A percentile compares a stretch with the other conserved stretches of the same genome.
Conservation (phyloP, 2,329 filamentous ascomycete genomes). For the Aurifilum marmelostoma region DNA sequence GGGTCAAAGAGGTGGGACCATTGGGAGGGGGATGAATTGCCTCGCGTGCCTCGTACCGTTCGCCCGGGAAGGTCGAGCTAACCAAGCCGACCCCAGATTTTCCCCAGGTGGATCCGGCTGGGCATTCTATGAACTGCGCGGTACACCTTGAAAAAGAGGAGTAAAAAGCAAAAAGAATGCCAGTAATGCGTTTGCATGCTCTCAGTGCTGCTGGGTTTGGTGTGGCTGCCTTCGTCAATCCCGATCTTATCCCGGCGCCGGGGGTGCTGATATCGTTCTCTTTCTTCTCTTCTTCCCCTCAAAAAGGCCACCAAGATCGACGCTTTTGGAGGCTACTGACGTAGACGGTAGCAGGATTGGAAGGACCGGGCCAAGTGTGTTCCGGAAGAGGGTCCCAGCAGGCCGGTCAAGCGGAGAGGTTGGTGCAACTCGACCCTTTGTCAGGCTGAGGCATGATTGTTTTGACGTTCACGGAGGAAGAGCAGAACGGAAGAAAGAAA, state of each 20-base stretch:
- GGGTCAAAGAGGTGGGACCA: not conserved
- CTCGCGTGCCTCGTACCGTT: conserved; percentile 25
- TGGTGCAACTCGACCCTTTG: not conserved
- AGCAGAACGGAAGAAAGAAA: not conserved
- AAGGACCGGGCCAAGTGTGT: not conserved
- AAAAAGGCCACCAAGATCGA: not conserved
- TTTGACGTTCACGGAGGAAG: not conserved
- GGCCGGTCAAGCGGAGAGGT: not conserved
- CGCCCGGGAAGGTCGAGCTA: conserved; percentile 25
- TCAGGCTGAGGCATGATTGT: not conserved
- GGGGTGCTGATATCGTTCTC: not conserved
- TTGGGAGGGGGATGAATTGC: not conserved
- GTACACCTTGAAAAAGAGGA: not conserved
- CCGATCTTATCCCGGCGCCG: not conserved
- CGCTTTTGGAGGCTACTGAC: not conserved
- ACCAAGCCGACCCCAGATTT: conserved; percentile 27
- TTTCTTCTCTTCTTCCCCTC: not conserved
- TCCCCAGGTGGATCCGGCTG: conserved; percentile 11
- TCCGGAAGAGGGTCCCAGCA: not conserved
- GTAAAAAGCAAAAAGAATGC: not conserved
- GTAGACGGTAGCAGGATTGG: not conserved
- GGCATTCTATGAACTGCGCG: not conserved
- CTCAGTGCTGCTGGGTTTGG: not conserved
- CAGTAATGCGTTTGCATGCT: not conserved
- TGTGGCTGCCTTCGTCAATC: not conserved